Base-by-base conservation (phyloP, 202 grass and related monocot species). In the Schoenoplectus triqueter region DNA sequence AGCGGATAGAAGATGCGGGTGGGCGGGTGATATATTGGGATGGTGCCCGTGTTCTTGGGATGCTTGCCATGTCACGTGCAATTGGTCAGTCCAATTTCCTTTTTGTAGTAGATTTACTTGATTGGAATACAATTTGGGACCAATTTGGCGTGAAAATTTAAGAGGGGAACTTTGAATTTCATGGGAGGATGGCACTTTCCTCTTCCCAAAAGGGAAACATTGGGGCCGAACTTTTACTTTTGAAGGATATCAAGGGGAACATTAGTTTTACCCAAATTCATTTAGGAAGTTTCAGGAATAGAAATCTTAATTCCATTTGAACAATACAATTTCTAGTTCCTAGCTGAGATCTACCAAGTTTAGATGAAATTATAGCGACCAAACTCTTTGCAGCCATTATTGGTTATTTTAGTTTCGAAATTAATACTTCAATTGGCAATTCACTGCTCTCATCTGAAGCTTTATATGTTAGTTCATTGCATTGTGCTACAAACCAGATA, bases 41-140 rank as follows among this genome's bases (percentile, higher is more conserved):
- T 7, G 90, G 92, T 6, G 86, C 92, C 72, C 90, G 92, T 78
- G 94, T 97, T 50, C 90, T 94, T 41, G 94, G 91, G 15, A 87
- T 97, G 69, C 94, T 97, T 7, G 94, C 94, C 83, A 97, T 97
- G 94, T 97, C 94, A 10, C 91, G 94, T 40, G 90, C 92, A 76
- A 97, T 97, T 2, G 94, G 94, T 90, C 66, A 91, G 82, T 82
- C 1, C 2, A 54, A 14, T 39, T 39, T 77, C 50, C 50, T 77
- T 51, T 57, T 77, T 57, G 10, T 14, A 31, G 1, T 13, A 0
- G 0, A n/a, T 39, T 76, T 41, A 15, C 52, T 57, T 57, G 22
- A 77, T 77, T 15, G 14, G 73, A 21, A 57, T 77, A 59, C 11
- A n/a, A 56, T 39, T 41, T 59, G 45, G 69, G 14, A 14, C 42